These are phyloP conservation scores for Syzygium aromaticum DNA, from an alignment of 345 rosid species.

Conservation along the genomic window DNA sequence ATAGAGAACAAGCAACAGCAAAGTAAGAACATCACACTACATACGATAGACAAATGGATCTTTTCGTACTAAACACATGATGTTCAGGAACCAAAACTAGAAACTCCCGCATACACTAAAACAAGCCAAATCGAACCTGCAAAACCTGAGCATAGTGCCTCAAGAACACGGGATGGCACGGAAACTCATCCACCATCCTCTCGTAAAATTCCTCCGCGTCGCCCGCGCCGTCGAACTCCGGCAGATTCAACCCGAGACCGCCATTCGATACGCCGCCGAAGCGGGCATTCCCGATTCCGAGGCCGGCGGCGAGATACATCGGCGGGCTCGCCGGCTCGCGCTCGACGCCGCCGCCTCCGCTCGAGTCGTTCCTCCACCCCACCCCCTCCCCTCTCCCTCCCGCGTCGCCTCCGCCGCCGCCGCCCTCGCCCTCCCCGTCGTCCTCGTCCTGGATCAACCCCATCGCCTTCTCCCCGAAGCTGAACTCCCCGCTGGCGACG, in stretches of 20 bases:
- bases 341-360: slow-evolving; percentile 16
- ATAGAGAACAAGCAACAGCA: neutral
- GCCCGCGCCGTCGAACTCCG: slow-evolving; percentile 26
- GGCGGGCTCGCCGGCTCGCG: slow-evolving; percentile 44
- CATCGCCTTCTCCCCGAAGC: slow-evolving; percentile 29
- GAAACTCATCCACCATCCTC: slow-evolving; percentile 57
- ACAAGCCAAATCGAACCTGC: slow-evolving; percentile 31
- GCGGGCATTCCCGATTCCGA: slow-evolving; percentile 40
- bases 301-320: slow-evolving; percentile 62
- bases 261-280: slow-evolving; percentile 12
- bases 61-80: neutral
- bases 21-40: neutral
- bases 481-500: slow-evolving; percentile 30
- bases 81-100: neutral
- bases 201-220: slow-evolving; percentile 41
- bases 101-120: neutral
- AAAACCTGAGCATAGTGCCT: slow-evolving; percentile 63
- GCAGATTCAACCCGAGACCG: slow-evolving; percentile 19
- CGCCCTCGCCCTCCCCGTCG: slow-evolving; percentile 8
- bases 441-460: slow-evolving; percentile 31
- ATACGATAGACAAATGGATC: neutral
- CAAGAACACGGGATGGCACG: slow-evolving; percentile 64
- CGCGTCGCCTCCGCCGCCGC: neutral
- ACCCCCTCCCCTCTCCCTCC: neutral
- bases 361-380: neutral